phyloP scores from a whole-genome alignment of 1,284 basidiomycete genomes.

The Coniferiporia sulphurascens region DNA sequence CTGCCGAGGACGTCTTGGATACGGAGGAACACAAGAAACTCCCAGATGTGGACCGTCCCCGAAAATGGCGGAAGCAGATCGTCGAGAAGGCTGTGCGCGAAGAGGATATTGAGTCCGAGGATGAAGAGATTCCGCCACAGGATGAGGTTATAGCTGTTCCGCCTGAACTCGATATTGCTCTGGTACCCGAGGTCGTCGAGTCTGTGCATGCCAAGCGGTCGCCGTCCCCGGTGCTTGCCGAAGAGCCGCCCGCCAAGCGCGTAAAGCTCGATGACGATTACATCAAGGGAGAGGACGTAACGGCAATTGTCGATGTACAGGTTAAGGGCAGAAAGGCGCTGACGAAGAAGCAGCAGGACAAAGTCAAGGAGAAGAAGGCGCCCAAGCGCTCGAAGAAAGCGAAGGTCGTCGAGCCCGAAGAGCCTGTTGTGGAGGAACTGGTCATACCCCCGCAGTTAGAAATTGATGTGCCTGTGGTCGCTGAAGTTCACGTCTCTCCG shows the following conservation, averaged over 20 bases:
- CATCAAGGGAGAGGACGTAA: neutral
- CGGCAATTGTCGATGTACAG: slow-evolving; percentile 17
- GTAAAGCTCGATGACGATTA: slow-evolving; percentile 1
- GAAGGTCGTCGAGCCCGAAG: slow-evolving; percentile 21
- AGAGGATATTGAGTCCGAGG: slow-evolving; percentile 40
- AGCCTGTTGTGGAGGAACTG: slow-evolving; percentile 40
- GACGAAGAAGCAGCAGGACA: slow-evolving; percentile 26
- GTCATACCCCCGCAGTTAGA: slow-evolving; percentile 46
- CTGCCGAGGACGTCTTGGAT: slow-evolving; percentile 35
- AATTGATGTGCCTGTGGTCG: slow-evolving; percentile 45
- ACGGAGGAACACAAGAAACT: slow-evolving; percentile 19
- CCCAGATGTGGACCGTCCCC: slow-evolving; percentile 21
- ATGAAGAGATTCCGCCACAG: slow-evolving; percentile 29
- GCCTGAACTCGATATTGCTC: slow-evolving; percentile 1
- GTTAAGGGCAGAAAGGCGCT: slow-evolving; percentile 19
- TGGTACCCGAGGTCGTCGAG: neutral
- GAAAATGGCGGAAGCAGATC: slow-evolving; percentile 25
- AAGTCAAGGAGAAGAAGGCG: slow-evolving; percentile 29
- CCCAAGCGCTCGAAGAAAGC: slow-evolving; percentile 21
- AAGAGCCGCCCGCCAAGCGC: slow-evolving; percentile 14
- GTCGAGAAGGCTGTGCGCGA: slow-evolving; percentile 28
- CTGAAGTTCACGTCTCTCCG: slow-evolving; percentile 47
- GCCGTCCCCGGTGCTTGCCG: slow-evolving; percentile 2
- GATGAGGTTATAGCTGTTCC: neutral
- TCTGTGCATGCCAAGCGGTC: slow-evolving; percentile 3